Percentiles rank a stretch among this genome's conserved stretches.
Evolutionary conservation across 495 filamentous ascomycete species (phyloP).

Genomic region (Xylaria flabelliformis): DNA sequence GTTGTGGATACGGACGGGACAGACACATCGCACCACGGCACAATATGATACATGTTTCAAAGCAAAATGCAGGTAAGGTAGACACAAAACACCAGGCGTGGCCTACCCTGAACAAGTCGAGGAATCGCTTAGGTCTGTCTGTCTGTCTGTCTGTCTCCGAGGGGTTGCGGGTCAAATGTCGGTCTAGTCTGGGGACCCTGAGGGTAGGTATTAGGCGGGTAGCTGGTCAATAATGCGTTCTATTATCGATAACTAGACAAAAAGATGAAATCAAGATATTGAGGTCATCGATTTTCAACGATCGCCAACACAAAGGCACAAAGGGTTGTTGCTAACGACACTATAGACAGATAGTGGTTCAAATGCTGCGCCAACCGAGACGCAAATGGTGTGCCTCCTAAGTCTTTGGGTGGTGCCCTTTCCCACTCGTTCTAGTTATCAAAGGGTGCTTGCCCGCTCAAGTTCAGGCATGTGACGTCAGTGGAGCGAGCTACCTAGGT

Average conservation of each 20-base stretch:
- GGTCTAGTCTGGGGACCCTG: too few relatives aligned
- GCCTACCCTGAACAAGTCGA: background rate
- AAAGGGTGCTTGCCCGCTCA: background rate
- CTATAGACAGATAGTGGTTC: background rate
- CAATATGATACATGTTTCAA: background rate
- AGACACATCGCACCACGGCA: background rate
- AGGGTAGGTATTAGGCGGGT: background rate
- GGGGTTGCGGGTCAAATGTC: background rate
- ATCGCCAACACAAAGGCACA: slow-evolving; percentile 9
- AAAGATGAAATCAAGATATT: slow-evolving; percentile 22
- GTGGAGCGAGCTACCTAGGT: background rate
- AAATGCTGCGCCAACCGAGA: background rate
- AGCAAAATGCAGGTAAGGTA: background rate
- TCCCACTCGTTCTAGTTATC: background rate
- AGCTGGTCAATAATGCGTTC: background rate
- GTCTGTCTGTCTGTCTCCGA: background rate
- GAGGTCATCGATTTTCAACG: slow-evolving; percentile 32
- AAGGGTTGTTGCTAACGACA: background rate
- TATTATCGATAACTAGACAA: slow-evolving; percentile 10
- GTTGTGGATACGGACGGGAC: background rate
- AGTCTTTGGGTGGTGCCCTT: background rate
- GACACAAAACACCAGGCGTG: background rate
- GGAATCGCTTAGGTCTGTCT: background rate
- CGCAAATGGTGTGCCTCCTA: background rate
- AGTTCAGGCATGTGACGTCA: slow-evolving; percentile 9